These are phyloP conservation scores for Fusarium pseudonygamai DNA, from an alignment of 2,329 filamentous ascomycete genomes.

Conservation along the genomic window DNA sequence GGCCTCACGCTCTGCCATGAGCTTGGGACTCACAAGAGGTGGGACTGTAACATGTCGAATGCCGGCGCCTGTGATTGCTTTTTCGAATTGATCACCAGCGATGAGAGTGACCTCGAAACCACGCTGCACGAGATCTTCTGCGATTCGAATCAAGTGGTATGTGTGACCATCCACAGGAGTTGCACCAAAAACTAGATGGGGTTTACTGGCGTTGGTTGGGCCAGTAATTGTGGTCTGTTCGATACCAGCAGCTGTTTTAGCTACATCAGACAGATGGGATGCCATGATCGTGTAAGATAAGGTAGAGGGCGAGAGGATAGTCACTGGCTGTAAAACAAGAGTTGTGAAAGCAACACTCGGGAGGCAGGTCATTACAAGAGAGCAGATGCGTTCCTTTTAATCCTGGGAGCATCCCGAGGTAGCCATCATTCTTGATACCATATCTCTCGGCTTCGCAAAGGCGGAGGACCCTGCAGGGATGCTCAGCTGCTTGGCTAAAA, in stretches of 20 bases:
- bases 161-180: conserved; percentile 46
- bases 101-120: conserved; percentile 57
- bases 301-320: not conserved
- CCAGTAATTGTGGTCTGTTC: not conserved
- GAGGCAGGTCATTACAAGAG: no score
- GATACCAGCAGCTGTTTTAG: conserved; percentile 4
- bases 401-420: not conserved
- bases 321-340: not conserved
- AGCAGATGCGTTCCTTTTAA: not conserved
- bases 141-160: conserved; percentile 46
- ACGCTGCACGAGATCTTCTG: conserved; percentile 48
- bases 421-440: not conserved
- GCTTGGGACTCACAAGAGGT: conserved; percentile 20
- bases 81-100: conserved; percentile 48
- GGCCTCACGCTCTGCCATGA: conserved; percentile 23
- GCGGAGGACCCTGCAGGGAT: not conserved
- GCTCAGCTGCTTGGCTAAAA: not conserved
- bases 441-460: not conserved
- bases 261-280: not conserved
- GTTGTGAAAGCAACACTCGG: not conserved
- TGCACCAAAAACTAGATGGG: conserved; percentile 44
- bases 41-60: conserved; percentile 47
- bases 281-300: not conserved
- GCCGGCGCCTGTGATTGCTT: conserved; percentile 49
- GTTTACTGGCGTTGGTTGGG: conserved; percentile 27